Evolutionary conservation across 495 filamentous ascomycete genomes (phyloP).

Genomic region (Xylaria acuta): DNA sequence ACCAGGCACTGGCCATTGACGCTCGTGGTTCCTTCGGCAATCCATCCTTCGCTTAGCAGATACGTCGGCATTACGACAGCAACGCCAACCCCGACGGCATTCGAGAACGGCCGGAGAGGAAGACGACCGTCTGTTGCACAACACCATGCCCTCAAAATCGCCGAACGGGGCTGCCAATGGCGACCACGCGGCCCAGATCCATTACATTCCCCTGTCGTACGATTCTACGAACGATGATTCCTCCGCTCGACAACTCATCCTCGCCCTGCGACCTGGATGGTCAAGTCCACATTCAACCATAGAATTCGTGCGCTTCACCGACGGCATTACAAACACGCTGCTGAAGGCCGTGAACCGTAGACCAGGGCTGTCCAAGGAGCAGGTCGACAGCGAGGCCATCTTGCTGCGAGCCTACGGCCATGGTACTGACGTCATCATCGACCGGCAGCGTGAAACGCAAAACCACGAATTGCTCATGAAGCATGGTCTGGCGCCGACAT

Average conservation of each 20-base stretch:
- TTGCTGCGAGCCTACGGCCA: conserved; percentile 93
- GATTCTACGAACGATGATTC: conserved; percentile 73
- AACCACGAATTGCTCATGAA: conserved; percentile 75
- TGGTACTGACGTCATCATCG: conserved; percentile 93
- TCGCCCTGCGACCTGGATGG: conserved; percentile 86
- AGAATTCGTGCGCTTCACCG: conserved; percentile 89
- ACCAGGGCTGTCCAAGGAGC: conserved; percentile 73
- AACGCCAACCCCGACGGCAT: neutral
- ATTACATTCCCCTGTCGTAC: conserved; percentile 76
- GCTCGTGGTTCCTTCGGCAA: neutral
- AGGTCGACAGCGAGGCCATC: conserved; percentile 86
- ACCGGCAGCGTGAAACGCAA: conserved; percentile 82
- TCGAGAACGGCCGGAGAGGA: neutral
- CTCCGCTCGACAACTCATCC: conserved; percentile 78
- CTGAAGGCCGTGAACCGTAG: conserved; percentile 84
- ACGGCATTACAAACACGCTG: conserved; percentile 98
- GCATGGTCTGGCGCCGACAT: conserved; percentile 78
- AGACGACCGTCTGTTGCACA: neutral
- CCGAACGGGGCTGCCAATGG: conserved; percentile 32
- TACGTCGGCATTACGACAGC: neutral
- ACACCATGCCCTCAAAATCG: conserved; percentile 32
- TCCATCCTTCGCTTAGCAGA: neutral
- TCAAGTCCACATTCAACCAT: conserved; percentile 73
- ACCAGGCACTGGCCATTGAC: neutral
- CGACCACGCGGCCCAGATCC: conserved; percentile 42